A percentile compares a stretch with the other conserved stretches of the same genome.
phyloP scores from a whole-genome alignment of 768 basidiomycete genomes.

The Russula compacta region DNA sequence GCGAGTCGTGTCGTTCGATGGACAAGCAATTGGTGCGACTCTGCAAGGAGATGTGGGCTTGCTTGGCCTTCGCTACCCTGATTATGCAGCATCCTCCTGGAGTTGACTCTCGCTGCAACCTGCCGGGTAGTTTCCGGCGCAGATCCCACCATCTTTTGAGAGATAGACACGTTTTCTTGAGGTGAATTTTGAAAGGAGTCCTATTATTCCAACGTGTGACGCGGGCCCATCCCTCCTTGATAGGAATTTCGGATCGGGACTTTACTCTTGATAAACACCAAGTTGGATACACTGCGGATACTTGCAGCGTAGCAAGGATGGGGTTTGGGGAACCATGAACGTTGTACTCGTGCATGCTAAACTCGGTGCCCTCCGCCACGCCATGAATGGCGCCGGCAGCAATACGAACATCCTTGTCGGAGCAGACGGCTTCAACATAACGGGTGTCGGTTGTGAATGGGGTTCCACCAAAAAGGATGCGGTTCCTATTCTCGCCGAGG shows the following conservation, averaged over 20 bases:
- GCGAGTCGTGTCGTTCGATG: constrained; percentile 39
- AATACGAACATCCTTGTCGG: constrained; percentile 38
- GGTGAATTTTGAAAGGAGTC: constrained; percentile 44
- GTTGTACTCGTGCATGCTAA: constrained; percentile 56
- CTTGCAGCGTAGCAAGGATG: constrained; percentile 40
- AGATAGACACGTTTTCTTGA: constrained; percentile 39
- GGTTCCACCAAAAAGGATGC: constrained; percentile 44
- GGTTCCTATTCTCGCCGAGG: constrained; percentile 39
- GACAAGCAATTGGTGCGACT: constrained; percentile 33
- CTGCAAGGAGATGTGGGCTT: constrained; percentile 45
- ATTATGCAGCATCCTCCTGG: constrained; percentile 37
- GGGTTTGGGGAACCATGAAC: constrained; percentile 49
- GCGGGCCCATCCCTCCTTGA: constrained; percentile 44
- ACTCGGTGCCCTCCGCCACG: constrained; percentile 51
- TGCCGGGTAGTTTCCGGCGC: constrained; percentile 30
- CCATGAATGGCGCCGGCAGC: constrained; percentile 56
- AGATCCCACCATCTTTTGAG: constrained; percentile 39
- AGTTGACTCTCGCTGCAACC: constrained; percentile 28
- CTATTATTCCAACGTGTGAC: constrained; percentile 47
- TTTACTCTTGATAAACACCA: constrained; percentile 46
- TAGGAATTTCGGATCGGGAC: constrained; percentile 26
- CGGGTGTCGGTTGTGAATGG: constrained; percentile 45
- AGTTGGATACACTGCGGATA: constrained; percentile 45
- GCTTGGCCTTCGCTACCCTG: constrained; percentile 34
- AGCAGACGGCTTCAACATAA: constrained; percentile 34